phyloP scores from a whole-genome alignment of 169 alveolate species.

The Plasmodium gallinaceum region DNA sequence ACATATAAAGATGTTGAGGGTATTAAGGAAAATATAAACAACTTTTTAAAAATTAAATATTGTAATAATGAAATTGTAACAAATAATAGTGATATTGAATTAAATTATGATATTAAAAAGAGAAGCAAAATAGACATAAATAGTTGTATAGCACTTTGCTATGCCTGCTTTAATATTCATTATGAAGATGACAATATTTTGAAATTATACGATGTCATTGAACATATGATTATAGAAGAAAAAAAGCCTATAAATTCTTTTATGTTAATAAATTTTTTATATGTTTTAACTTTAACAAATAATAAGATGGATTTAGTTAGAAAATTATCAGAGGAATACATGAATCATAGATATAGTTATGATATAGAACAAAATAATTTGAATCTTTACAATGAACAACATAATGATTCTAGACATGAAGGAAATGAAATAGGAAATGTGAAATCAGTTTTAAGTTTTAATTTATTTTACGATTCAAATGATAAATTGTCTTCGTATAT shows the following conservation, averaged over 20 bases:
- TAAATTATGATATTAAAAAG: neutral
- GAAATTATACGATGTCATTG: constrained; percentile 55
- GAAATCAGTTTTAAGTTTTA: constrained; percentile 17
- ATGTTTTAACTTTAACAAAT: constrained; percentile 50
- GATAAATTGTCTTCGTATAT: constrained; percentile 37
- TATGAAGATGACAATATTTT: constrained; percentile 68
- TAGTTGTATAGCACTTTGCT: constrained; percentile 62
- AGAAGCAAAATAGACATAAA: constrained; percentile 34
- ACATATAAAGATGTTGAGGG: neutral
- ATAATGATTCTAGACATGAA: neutral
- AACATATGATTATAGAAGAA: constrained; percentile 64
- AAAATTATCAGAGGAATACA: constrained; percentile 33
- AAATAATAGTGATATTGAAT: neutral
- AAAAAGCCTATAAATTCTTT: constrained; percentile 39
- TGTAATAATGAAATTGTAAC: neutral
- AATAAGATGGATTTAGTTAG: constrained; percentile 31
- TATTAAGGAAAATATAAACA: neutral
- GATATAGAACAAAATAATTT: constrained; percentile 21
- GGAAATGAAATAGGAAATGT: neutral
- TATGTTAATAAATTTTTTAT: constrained; percentile 57
- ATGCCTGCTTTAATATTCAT: constrained; percentile 71
- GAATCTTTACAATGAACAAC: neutral
- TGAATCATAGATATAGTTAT: constrained; percentile 34
- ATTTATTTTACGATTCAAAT: constrained; percentile 33
- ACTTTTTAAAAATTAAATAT: no score